Evolutionary conservation across 2,329 filamentous ascomycete species (phyloP).

Genomic region (Aspergillus phoenicis): DNA sequence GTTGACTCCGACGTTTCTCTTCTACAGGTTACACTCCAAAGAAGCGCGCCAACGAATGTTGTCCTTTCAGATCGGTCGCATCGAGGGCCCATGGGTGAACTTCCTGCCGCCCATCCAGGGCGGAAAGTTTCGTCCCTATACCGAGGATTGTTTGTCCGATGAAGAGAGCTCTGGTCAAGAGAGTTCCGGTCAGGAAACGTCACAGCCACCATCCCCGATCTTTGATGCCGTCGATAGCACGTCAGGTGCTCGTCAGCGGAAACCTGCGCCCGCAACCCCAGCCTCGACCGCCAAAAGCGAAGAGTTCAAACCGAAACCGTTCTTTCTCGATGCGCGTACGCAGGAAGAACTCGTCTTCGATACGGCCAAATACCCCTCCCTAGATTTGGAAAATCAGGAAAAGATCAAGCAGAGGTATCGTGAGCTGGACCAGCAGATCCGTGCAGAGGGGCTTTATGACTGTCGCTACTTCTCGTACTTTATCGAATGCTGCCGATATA

Average conservation of each 20-base stretch:
- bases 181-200: slow-evolving; percentile 57
- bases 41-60: slow-evolving; percentile 77
- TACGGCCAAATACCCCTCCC: slow-evolving; percentile 74
- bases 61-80: slow-evolving; percentile 78
- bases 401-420: slow-evolving; percentile 80
- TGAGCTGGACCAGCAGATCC: slow-evolving; percentile 70
- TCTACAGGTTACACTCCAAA: slow-evolving; percentile 72
- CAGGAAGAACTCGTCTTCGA: slow-evolving; percentile 75
- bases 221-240: slow-evolving; percentile 57
- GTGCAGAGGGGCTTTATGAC: slow-evolving; percentile 74
- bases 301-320: slow-evolving; percentile 48
- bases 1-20: slow-evolving; percentile 20
- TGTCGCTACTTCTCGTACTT: slow-evolving; percentile 83
- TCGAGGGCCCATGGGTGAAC: slow-evolving; percentile 82
- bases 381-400: slow-evolving; percentile 73
- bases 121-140: slow-evolving; percentile 68
- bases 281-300: slow-evolving; percentile 30
- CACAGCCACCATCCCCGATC: slow-evolving; percentile 59
- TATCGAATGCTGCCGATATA: slow-evolving; percentile 73
- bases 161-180: slow-evolving; percentile 38
- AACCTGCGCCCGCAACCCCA: slow-evolving; percentile 33
- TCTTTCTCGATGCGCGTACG: slow-evolving; percentile 73
- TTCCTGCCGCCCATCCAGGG: slow-evolving; percentile 91
- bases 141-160: slow-evolving; percentile 46
- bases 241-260: slow-evolving; percentile 40